These are phyloP conservation scores for Mollisia scopiformis DNA, from an alignment of 2,329 filamentous ascomycete species.

Conservation along the genomic window DNA sequence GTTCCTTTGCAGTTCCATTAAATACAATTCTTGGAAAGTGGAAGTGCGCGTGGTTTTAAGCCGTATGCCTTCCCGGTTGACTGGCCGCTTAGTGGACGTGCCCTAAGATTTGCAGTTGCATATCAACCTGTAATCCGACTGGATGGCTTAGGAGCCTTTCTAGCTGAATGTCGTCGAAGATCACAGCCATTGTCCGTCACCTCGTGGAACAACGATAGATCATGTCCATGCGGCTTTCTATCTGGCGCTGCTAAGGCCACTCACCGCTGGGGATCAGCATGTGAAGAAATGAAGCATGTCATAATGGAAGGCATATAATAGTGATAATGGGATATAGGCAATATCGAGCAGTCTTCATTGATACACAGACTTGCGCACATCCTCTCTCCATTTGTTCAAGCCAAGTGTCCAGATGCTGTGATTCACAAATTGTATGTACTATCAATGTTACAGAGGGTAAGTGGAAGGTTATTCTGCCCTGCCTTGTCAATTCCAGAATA, in stretches of 20 bases:
- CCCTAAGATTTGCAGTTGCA: constrained; percentile 14
- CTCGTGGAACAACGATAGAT: constrained; percentile 17
- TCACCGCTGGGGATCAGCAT: constrained; percentile 13
- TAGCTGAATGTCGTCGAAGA: constrained; percentile 15
- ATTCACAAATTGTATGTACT: constrained; percentile 20
- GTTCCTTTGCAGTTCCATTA: no score
- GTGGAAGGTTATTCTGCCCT: background rate
- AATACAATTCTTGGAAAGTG: no score
- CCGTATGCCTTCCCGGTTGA: constrained; percentile 2
- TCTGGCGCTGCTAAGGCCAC: constrained; percentile 1
- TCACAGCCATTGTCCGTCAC: constrained; percentile 20
- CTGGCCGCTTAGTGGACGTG: constrained; percentile 7
- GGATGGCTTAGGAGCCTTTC: constrained; percentile 6
- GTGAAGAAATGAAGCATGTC: constrained; percentile 4
- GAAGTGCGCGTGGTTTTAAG: background rate
- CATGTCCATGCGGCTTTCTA: constrained; percentile 12
- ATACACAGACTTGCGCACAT: constrained; percentile 10
- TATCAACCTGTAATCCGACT: constrained; percentile 18
- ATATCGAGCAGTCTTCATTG: background rate
- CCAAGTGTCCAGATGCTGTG: constrained; percentile 9
- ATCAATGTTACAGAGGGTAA: constrained; percentile 20
- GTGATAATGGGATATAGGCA: background rate
- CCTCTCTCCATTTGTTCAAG: background rate
- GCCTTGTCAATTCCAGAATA: constrained; percentile 15
- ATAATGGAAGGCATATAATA: background rate